Conservation (phyloP, 768 basidiomycete species). For the Mycena metata region DNA sequence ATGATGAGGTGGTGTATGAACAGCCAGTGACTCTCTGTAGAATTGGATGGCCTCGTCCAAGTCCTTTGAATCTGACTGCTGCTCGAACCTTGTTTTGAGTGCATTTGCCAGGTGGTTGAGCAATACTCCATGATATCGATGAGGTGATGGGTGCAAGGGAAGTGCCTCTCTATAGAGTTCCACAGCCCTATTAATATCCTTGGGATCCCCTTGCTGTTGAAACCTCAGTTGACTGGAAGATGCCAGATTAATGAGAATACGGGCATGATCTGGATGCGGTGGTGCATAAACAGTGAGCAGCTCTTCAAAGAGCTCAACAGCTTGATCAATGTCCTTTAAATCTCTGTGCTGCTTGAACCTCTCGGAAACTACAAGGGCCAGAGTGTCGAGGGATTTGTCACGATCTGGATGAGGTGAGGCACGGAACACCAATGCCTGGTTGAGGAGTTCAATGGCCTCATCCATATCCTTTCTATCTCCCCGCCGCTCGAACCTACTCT, state of each 20-base stretch:
- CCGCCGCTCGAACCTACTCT: slow-evolving; percentile 43
- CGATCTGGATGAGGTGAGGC: slow-evolving; percentile 31
- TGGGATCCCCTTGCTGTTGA: too few species aligned
- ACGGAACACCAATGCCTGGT: slow-evolving; percentile 41
- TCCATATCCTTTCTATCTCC: slow-evolving; percentile 45
- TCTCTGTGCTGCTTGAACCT: slow-evolving; percentile 46
- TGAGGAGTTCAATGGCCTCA: slow-evolving; percentile 41
- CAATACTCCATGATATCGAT: too few species aligned
- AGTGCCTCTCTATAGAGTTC: too few species aligned
- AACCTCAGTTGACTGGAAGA: too few species aligned
- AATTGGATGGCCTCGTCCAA: too few species aligned
- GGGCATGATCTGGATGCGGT: slow-evolving; percentile 5
- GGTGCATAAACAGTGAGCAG: slow-evolving; percentile 44
- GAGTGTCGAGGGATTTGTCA: slow-evolving; percentile 25
- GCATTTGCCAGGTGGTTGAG: too few species aligned
- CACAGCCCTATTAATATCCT: too few species aligned
- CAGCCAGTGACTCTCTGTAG: too few species aligned
- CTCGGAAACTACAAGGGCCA: slow-evolving; percentile 34
- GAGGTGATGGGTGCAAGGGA: too few species aligned
- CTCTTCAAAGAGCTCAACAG: slow-evolving; percentile 40
- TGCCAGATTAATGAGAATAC: slow-evolving; percentile 34
- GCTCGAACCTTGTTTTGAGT: too few species aligned
- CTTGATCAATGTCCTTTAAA: slow-evolving; percentile 41
- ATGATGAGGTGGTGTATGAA: too few species aligned
- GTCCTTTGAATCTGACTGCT: too few species aligned